Evolutionary conservation across 345 rosid species (phyloP).

Genomic region (Gossypium stocksii): DNA sequence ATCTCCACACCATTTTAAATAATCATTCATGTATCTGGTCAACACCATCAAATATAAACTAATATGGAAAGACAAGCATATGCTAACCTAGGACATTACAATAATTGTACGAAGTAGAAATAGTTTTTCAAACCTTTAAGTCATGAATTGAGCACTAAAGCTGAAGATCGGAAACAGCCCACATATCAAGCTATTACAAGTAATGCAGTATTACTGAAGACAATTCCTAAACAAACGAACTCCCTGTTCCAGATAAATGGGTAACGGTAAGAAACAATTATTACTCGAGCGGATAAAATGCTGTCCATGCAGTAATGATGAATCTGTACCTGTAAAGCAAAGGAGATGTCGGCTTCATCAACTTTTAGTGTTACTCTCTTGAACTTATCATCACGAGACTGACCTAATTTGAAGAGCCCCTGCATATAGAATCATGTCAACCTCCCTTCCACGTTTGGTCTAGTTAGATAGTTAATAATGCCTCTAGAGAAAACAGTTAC

Average conservation of each 20-base stretch:
- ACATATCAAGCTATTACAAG: background rate
- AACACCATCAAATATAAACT: too few relatives aligned
- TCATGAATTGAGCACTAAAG: background rate
- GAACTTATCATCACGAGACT: constrained; percentile 61
- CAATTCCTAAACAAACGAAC: constrained; percentile 81
- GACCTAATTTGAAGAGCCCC: constrained; percentile 79
- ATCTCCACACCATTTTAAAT: background rate
- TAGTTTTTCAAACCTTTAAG: background rate
- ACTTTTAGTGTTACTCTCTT: constrained; percentile 65
- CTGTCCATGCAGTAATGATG: background rate
- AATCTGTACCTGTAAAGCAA: constrained; percentile 71
- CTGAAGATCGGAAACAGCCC: background rate
- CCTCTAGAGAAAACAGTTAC: background rate
- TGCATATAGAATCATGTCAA: constrained; percentile 22
- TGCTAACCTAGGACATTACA: background rate
- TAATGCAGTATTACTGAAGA: constrained; percentile 39
- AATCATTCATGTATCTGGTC: background rate
- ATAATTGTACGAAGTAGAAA: background rate
- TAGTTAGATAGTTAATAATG: background rate
- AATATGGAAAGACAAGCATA: background rate
- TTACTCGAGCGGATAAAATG: background rate
- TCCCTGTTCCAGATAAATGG: constrained; percentile 45
- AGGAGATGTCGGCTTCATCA: constrained; percentile 70
- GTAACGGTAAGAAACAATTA: background rate
- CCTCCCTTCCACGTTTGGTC: background rate